These are phyloP conservation scores for Penicillium sp. DNA, from an alignment of 2,329 filamentous ascomycete species.

Conservation along the genomic window DNA sequence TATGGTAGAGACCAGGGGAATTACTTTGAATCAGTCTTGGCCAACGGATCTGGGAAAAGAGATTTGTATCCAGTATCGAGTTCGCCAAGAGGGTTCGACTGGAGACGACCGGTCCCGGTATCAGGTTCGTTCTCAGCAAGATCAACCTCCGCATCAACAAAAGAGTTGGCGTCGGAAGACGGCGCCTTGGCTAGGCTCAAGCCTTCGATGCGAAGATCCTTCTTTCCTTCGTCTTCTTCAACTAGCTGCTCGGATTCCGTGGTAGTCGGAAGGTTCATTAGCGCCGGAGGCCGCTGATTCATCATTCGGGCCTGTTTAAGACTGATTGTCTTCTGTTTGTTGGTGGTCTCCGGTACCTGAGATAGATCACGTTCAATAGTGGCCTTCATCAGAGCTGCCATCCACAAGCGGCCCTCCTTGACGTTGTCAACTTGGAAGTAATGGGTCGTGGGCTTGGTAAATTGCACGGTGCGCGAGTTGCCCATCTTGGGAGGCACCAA, in stretches of 20 bases:
- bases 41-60: conserved; percentile 30
- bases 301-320: conserved; percentile 82
- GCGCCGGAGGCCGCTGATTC: conserved; percentile 82
- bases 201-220: conserved; percentile 25
- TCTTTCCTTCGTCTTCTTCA: conserved; percentile 29
- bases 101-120: no score
- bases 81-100: conserved; percentile 27
- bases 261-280: conserved; percentile 62
- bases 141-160: conserved; percentile 17
- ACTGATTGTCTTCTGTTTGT: conserved; percentile 95
- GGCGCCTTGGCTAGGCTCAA: conserved; percentile 32
- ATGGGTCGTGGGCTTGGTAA: conserved; percentile 95
- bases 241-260: conserved; percentile 15
- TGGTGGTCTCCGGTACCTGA: conserved; percentile 79
- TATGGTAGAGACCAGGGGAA: conserved; percentile 3
- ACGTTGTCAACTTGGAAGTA: conserved; percentile 95
- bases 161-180: conserved; percentile 14
- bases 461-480: conserved; percentile 86
- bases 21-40: conserved; percentile 24
- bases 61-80: conserved; percentile 26
- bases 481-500: conserved; percentile 86
- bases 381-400: conserved; percentile 98
- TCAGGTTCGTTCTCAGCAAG: no score
- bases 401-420: conserved; percentile 87
- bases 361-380: conserved; percentile 88